These are phyloP conservation scores for Silybum marianum DNA, from an alignment of 129 eudicot genomes.

Conservation along the genomic window DNA sequence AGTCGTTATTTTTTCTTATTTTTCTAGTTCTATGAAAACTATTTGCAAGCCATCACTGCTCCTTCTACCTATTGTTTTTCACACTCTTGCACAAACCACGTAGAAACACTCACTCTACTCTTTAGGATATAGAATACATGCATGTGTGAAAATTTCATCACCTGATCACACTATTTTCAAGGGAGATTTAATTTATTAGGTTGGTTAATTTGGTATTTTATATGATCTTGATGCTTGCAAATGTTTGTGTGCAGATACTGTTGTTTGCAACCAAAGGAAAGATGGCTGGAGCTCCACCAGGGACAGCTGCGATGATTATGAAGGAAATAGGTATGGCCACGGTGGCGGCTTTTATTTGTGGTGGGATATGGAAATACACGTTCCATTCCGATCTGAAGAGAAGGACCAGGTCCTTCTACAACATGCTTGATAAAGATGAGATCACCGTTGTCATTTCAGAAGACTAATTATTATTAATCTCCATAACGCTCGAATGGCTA, in stretches of 20 bases:
- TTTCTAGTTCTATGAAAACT: too few species aligned
- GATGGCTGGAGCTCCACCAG: conserved; percentile 49
- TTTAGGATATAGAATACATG: not conserved
- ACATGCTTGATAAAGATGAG: conserved; percentile 44
- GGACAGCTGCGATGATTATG: conserved; percentile 36
- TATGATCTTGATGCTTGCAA: conserved; percentile 2
- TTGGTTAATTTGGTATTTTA: not conserved
- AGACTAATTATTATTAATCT: not conserved
- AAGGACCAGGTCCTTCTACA: conserved; percentile 36
- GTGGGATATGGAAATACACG: conserved; percentile 24
- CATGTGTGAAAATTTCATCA: not conserved
- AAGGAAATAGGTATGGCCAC: conserved; percentile 31
- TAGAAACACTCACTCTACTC: not conserved
- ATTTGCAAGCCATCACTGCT: too few species aligned
- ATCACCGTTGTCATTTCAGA: conserved; percentile 34
- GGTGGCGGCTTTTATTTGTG: conserved; percentile 32
- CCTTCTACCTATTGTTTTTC: not conserved
- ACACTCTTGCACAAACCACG: not conserved
- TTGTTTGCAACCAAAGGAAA: not conserved
- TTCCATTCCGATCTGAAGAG: conserved; percentile 24
- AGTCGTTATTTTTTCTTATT: too few species aligned
- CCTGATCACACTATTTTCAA: not conserved
- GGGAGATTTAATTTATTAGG: not conserved
- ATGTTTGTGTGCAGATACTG: not conserved
- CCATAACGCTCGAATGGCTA: not conserved